Evolutionary conservation across 176 grass and related monocot species (phyloP).

Genomic region (Triticum timopheevii): DNA sequence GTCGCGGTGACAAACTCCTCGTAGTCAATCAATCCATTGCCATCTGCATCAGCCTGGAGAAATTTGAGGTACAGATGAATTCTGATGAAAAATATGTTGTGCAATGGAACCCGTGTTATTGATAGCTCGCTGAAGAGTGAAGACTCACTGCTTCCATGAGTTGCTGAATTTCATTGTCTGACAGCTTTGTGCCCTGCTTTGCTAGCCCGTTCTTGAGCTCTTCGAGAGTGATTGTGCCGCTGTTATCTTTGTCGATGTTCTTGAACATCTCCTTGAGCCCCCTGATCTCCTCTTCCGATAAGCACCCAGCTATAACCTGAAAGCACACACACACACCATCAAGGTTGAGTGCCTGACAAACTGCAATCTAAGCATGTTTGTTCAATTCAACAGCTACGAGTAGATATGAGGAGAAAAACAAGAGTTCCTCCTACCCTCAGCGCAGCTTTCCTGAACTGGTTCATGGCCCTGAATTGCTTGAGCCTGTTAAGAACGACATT

Average conservation of each 20-base stretch:
- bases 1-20: constrained; percentile 80
- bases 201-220: constrained; percentile 70
- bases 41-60: constrained; percentile 72
- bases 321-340: not conserved
- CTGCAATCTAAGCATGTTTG: not conserved
- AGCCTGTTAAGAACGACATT: constrained; percentile 76
- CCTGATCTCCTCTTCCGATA: constrained; percentile 86
- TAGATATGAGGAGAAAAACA: not conserved
- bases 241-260: constrained; percentile 84
- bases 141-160: constrained; percentile 86
- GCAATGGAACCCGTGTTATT: not conserved
- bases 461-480: constrained; percentile 86
- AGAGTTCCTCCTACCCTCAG: constrained; percentile 38
- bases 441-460: constrained; percentile 93
- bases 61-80: not conserved
- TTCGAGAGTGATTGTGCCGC: constrained; percentile 73
- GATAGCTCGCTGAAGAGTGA: not conserved
- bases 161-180: constrained; percentile 69
- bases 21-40: constrained; percentile 76
- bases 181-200: constrained; percentile 74
- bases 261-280: constrained; percentile 98
- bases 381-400: not conserved
- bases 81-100: not conserved
- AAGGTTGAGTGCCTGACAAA: not conserved
- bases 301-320: constrained; percentile 82